These are phyloP conservation scores for Penicillium pulvis DNA, from an alignment of 495 filamentous ascomycete genomes.

Conservation along the genomic window DNA sequence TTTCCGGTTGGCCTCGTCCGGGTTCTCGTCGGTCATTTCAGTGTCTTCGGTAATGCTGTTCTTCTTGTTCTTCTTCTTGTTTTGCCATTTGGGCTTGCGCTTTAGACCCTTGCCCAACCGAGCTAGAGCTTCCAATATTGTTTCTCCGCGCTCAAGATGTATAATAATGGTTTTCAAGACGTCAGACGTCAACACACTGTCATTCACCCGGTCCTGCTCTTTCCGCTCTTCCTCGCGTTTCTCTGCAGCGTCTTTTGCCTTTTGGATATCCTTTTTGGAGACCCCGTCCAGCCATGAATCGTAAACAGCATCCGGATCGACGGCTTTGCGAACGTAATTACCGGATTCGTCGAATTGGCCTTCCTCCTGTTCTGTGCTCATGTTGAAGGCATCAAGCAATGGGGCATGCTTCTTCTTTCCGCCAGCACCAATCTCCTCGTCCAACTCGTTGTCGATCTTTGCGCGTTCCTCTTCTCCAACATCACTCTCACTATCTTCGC, in stretches of 20 bases:
- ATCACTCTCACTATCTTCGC: slow-evolving; percentile 62
- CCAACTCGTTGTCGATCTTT: slow-evolving; percentile 67
- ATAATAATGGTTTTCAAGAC: slow-evolving; percentile 70
- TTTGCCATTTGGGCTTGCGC: slow-evolving; percentile 63
- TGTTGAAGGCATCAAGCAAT: slow-evolving; percentile 96
- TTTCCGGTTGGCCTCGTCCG: slow-evolving; percentile 67
- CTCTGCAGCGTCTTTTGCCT: slow-evolving; percentile 83
- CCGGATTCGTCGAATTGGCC: slow-evolving; percentile 87
- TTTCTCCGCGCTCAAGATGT: slow-evolving; percentile 79
- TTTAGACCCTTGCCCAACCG: slow-evolving; percentile 71
- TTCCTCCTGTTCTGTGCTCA: slow-evolving; percentile 87
- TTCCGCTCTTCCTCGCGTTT: slow-evolving; percentile 77
- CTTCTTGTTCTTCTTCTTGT: slow-evolving; percentile 56
- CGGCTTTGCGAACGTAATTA: slow-evolving; percentile 88
- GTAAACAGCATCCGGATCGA: slow-evolving; percentile 85
- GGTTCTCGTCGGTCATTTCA: slow-evolving; percentile 78
- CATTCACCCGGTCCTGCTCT: slow-evolving; percentile 67
- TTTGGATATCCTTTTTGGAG: slow-evolving; percentile 89
- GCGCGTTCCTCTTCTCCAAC: slow-evolving; percentile 74
- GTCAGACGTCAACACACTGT: slow-evolving; percentile 73
- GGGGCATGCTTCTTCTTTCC: slow-evolving; percentile 92
- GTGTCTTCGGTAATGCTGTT: slow-evolving; percentile 54
- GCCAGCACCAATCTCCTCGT: slow-evolving; percentile 87
- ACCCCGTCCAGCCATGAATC: slow-evolving; percentile 91
- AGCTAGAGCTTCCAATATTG: slow-evolving; percentile 83